Percentiles rank a stretch among this genome's conserved stretches.
Conservation (phyloP, 2,329 filamentous ascomycete genomes). For the Apiospora pterosperma region DNA sequence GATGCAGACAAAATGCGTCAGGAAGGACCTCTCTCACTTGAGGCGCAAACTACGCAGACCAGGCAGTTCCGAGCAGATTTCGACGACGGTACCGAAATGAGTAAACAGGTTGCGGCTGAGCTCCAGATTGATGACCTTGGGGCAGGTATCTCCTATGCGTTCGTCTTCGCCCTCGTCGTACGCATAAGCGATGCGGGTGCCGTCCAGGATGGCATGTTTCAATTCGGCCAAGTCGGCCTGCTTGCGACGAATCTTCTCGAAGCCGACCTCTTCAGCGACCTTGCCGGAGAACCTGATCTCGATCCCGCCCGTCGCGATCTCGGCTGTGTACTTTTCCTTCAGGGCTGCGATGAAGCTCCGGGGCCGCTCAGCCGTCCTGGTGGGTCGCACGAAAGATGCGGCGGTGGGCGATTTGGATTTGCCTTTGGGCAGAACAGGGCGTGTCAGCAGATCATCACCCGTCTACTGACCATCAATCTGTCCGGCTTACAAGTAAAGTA, state of each 20-base stretch:
- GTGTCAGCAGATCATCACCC: not conserved
- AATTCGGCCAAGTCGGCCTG: constrained; percentile 77
- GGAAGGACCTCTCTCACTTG: constrained; percentile 51
- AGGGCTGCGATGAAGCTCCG: constrained; percentile 78
- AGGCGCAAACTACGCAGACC: constrained; percentile 64
- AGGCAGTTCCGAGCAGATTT: constrained; percentile 69
- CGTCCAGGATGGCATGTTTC: constrained; percentile 78
- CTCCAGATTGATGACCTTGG: constrained; percentile 74
- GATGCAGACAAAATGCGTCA: not conserved
- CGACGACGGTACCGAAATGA: constrained; percentile 60
- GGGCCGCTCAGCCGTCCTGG: constrained; percentile 63
- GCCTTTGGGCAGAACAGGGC: constrained; percentile 31
- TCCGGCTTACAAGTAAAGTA: constrained; percentile 76
- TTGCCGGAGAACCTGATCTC: constrained; percentile 73
- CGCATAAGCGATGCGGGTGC: constrained; percentile 55
- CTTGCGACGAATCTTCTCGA: constrained; percentile 83
- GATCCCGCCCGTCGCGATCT: constrained; percentile 40
- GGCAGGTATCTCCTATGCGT: constrained; percentile 50
- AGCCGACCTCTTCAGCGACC: constrained; percentile 88
- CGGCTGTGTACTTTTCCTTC: constrained; percentile 76
- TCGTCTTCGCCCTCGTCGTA: constrained; percentile 23
- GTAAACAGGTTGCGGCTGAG: constrained; percentile 81
- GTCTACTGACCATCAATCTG: not conserved
- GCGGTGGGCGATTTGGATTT: constrained; percentile 64
- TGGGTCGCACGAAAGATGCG: constrained; percentile 84